Evolutionary conservation across 1,139 yeast genomes (phyloP), one percentile per base, ranked within the genome.

Genomic region (Meyerozyma carpophila): DNA sequence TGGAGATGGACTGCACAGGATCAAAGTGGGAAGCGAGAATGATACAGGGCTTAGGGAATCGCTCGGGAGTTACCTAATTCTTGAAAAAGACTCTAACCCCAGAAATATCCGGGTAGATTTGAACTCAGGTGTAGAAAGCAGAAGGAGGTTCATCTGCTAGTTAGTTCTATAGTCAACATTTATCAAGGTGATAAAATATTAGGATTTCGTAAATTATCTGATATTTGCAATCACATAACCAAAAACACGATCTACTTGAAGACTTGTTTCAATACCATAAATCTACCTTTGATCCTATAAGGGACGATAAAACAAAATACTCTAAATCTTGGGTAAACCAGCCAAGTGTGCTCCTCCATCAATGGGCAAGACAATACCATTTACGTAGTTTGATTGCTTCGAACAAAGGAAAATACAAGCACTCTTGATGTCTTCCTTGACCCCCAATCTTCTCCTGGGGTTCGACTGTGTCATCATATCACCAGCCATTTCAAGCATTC

Each of bases 311-410:
- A 27, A 27, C 18, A 16, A 16, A 16, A 27, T 10, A 36, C 8
- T 28, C 39, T 45, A 50, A n/a, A 51, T 34, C 39, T 50, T 51
- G 6, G 51, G 48, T n/a, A 43, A 41, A 1, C 52, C 54, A n/a
- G 41, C 47, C n/a, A 66, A 57, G 48, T 68, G 68, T 27, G 70
- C 62, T 32, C 93, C 94, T 21, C 94, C 94, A 56, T 85, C 93
- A 37, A 85, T 64, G n/a, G 89, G 86, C 42, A 85, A 61, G 8
- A 82, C 83, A n/a, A 76, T 68, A 11, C 93, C 93, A 53, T 83
- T 85, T 47, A 84, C 58, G 58, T 84, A 85, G 52, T 74, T 73
- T 3, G 84, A 75, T 46, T 82, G 81, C 52, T 66, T 65, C 16
- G 88, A 75, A 53, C 79, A 68, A 58, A 85, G 70, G 65, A 77